These are phyloP conservation scores for Helianthus annuus DNA, from an alignment of 129 eudicot genomes.

Conservation along the genomic window HanXRQr2.0-SUNRISE NC_035441.2:122108051-122108550, in stretches of 20 bases:
- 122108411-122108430: constrained; percentile 90
- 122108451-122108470: constrained; percentile 29
- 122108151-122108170: constrained; percentile 82
- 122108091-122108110: constrained; percentile 28
- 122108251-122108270: constrained; percentile 91
- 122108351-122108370: constrained; percentile 12
- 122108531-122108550: constrained; percentile 80
- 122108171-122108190: constrained; percentile 16
- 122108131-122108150: constrained; percentile 91
- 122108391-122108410: constrained; percentile 49
- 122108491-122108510: constrained; percentile 49
- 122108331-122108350: constrained; percentile 7
- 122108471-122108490: constrained; percentile 14
- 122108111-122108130: constrained; percentile 87
- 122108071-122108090: neutral
- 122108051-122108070: constrained; percentile 18
- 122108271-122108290: constrained; percentile 72
- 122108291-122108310: constrained; percentile 56
- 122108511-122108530: constrained; percentile 72
- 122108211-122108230: constrained; percentile 23
- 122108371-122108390: constrained; percentile 57
- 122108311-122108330: constrained; percentile 18
- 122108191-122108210: neutral
- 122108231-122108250: constrained; percentile 90
- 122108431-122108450: constrained; percentile 89